Conservation (phyloP, 495 filamentous ascomycete genomes). For the Aspergillus wentii region DNA sequence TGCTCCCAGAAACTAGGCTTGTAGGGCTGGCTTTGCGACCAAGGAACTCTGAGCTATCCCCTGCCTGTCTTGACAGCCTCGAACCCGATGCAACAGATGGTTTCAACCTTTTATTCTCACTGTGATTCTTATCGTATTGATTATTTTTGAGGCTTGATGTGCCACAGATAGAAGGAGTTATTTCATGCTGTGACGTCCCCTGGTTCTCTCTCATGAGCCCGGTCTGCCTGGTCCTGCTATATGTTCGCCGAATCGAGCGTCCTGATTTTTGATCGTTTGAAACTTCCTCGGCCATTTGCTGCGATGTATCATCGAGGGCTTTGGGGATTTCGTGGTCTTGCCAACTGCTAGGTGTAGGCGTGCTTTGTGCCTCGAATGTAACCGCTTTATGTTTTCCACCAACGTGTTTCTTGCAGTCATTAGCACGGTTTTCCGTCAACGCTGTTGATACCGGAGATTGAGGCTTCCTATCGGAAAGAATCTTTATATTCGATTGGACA, state of each 20-base stretch:
- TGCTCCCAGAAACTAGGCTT: slow-evolving; percentile 14
- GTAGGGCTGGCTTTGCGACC: slow-evolving; percentile 16
- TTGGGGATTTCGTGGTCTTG: slow-evolving; percentile 4
- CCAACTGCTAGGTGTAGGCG: too few relatives aligned
- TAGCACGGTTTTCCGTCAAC: neutral
- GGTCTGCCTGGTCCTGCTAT: slow-evolving; percentile 12
- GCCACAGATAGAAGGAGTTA: too few relatives aligned
- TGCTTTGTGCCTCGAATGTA: slow-evolving; percentile 17
- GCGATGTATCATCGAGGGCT: neutral
- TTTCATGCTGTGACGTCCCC: too few relatives aligned
- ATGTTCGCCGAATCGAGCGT: slow-evolving; percentile 14
- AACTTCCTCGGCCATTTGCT: neutral
- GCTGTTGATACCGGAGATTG: too few relatives aligned
- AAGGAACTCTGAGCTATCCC: slow-evolving; percentile 6
- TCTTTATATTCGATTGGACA: too few relatives aligned
- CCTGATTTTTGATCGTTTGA: neutral
- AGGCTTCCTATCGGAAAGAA: too few relatives aligned
- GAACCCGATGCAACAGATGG: neutral
- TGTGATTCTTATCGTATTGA: too few relatives aligned
- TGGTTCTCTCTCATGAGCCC: too few relatives aligned
- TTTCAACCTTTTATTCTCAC: slow-evolving; percentile 6
- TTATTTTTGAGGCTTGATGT: too few relatives aligned
- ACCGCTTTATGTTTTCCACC: slow-evolving; percentile 20
- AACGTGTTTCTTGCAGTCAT: neutral
- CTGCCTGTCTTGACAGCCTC: slow-evolving; percentile 1